phyloP scores from a whole-genome alignment of 305 asterid genomes.

The Withania somnifera region DNA sequence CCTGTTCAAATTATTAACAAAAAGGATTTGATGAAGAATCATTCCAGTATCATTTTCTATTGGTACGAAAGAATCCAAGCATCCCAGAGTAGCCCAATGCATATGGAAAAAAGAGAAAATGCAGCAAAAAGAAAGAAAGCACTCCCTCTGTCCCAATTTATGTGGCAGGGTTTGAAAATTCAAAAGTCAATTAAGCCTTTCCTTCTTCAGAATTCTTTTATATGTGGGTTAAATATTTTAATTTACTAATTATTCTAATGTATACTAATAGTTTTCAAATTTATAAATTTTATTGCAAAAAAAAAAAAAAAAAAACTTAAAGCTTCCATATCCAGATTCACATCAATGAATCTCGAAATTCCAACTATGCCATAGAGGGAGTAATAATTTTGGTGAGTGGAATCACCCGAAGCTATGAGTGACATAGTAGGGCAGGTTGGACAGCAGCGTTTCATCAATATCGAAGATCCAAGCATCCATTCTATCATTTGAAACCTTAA shows the following conservation, averaged over 20 bases:
- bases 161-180: no score
- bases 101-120: neutral
- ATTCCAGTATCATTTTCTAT: neutral
- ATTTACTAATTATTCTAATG: no score
- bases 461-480: conserved; percentile 16
- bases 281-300: no score
- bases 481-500: neutral
- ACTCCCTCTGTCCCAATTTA: no score
- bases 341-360: no score
- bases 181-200: no score
- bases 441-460: conserved; percentile 10
- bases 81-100: neutral
- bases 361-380: no score
- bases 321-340: no score
- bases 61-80: neutral
- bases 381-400: neutral
- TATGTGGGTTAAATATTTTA: no score
- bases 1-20: neutral
- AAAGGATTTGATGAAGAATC: neutral
- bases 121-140: neutral
- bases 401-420: conserved; percentile 3
- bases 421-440: conserved; percentile 9
- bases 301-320: no score
- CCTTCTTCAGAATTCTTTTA: no score
- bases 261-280: no score